Evolutionary conservation across 345 rosid genomes (phyloP).

Genomic region (Geranium brycei): DNA sequence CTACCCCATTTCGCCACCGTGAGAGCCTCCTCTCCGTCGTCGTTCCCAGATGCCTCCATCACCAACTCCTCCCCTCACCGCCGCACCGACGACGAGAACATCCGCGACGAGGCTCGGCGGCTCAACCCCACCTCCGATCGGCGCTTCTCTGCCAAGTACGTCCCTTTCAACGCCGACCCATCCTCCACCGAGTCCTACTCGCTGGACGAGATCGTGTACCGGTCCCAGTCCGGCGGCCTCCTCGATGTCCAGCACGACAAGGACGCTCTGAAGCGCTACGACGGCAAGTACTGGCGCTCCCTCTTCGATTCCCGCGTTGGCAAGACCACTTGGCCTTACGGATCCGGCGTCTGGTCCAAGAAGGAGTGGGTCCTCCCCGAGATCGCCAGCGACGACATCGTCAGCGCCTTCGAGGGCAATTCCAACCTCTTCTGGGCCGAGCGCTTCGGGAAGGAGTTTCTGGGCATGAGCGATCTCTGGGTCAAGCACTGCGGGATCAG

Average conservation of each 20-base stretch:
- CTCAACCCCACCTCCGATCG: constrained; percentile 14
- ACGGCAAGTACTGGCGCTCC: constrained; percentile 66
- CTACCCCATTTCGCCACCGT: constrained; percentile 3
- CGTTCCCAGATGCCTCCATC: constrained; percentile 12
- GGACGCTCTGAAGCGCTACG: constrained; percentile 51
- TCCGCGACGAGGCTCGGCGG: constrained; percentile 45
- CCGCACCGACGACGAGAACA: constrained; percentile 12
- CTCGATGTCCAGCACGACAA: constrained; percentile 78
- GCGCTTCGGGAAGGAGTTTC: constrained; percentile 61
- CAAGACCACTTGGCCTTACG: constrained; percentile 72
- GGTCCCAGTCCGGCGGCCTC: constrained; percentile 66
- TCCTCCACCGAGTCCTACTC: constrained; percentile 53
- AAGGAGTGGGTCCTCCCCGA: constrained; percentile 88
- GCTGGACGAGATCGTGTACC: constrained; percentile 80
- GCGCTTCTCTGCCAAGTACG: constrained; percentile 42
- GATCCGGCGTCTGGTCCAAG: constrained; percentile 87
- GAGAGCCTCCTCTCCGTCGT: constrained; percentile 10
- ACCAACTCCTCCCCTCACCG: constrained; percentile 2
- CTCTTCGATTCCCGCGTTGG: constrained; percentile 83
- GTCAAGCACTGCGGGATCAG: constrained; percentile 90
- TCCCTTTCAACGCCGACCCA: constrained; percentile 35
- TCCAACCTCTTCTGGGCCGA: constrained; percentile 92
- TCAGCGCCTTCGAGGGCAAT: constrained; percentile 83
- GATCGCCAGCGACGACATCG: constrained; percentile 69
- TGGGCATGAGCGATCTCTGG: constrained; percentile 83